Conservation (phyloP, 208 protist genomes). For the Perkinsela sp. region DNA sequence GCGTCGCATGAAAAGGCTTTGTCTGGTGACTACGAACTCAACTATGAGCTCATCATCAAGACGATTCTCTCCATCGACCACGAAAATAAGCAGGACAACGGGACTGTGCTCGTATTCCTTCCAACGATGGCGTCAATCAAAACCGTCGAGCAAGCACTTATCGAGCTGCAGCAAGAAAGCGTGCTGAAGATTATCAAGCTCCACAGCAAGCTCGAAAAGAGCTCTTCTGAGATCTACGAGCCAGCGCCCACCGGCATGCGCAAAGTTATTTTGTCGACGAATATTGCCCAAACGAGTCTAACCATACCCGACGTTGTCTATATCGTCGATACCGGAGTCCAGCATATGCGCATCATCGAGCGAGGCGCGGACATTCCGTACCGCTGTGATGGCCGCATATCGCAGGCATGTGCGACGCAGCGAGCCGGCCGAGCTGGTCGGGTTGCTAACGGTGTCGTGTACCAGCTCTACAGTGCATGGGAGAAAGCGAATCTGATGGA, state of each 20-base stretch:
- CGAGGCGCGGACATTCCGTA: slow-evolving; percentile 9
- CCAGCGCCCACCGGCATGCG: slow-evolving; percentile 38
- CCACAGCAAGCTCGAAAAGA: slow-evolving; percentile 64
- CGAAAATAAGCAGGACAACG: slow-evolving; percentile 12
- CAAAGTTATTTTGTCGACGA: slow-evolving; percentile 82
- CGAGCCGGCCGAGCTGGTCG: slow-evolving; percentile 77
- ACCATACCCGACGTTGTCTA: slow-evolving; percentile 87
- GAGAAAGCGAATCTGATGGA: slow-evolving; percentile 37
- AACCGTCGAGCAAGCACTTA: slow-evolving; percentile 46
- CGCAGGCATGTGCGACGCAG: slow-evolving; percentile 73
- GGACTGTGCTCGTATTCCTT: slow-evolving; percentile 80
- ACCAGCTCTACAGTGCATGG: slow-evolving; percentile 64
- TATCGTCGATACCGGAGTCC: slow-evolving; percentile 78
- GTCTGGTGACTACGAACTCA: slow-evolving; percentile 46
- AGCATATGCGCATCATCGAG: slow-evolving; percentile 54
- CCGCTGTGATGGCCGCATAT: slow-evolving; percentile 52
- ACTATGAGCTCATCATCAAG: slow-evolving; percentile 72
- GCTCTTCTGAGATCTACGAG: slow-evolving; percentile 74
- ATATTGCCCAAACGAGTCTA: slow-evolving; percentile 91
- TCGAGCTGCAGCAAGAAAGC: slow-evolving; percentile 12
- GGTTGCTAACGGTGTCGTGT: slow-evolving; percentile 75
- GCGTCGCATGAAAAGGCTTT: not conserved
- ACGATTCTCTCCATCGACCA: slow-evolving; percentile 56
- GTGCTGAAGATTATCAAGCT: slow-evolving; percentile 55
- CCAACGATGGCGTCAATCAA: slow-evolving; percentile 78